A percentile compares a stretch with the other conserved stretches of the same genome.
Conservation (phyloP, 768 basidiomycete species). For the Agaricus blazei region DNA sequence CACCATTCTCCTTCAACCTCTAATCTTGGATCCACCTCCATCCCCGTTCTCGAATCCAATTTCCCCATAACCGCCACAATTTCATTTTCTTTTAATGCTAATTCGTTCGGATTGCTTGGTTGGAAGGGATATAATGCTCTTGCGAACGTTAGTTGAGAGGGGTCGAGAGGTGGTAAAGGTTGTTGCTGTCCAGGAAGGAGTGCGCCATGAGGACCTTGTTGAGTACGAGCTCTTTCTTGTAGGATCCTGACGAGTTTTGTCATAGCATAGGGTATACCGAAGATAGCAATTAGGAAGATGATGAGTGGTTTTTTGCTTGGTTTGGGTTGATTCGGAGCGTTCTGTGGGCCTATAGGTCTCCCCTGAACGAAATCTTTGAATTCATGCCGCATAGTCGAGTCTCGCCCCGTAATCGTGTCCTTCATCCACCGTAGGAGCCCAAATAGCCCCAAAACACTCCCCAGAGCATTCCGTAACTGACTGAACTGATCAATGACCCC, state of each 20-base stretch:
- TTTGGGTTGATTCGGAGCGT: conserved; percentile 34
- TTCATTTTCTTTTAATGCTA: conserved; percentile 77
- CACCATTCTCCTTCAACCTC: conserved; percentile 80
- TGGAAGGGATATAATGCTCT: conserved; percentile 75
- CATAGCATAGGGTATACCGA: conserved; percentile 94
- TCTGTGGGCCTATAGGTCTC: conserved; percentile 38
- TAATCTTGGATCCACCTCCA: conserved; percentile 57
- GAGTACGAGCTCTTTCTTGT: conserved; percentile 50
- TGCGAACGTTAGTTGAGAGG: conserved; percentile 74
- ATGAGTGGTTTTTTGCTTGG: conserved; percentile 87
- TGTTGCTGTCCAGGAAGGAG: conserved; percentile 28
- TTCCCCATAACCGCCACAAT: conserved; percentile 88
- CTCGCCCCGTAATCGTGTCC: conserved; percentile 47
- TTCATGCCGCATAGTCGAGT: conserved; percentile 40
- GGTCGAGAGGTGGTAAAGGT: conserved; percentile 60
- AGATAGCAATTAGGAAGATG: conserved; percentile 88
- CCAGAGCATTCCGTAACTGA: conserved; percentile 86
- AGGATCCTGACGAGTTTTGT: conserved; percentile 80
- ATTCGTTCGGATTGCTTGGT: conserved; percentile 67
- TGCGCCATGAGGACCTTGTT: conserved; percentile 20
- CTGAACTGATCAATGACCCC: conserved; percentile 95
- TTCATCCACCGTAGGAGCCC: conserved; percentile 85
- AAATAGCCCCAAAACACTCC: conserved; percentile 90
- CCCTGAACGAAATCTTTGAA: conserved; percentile 77
- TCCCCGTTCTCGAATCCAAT: conserved; percentile 59